Conservation (phyloP, 2,329 filamentous ascomycete genomes). For the Metarhizium sp. region DNA sequence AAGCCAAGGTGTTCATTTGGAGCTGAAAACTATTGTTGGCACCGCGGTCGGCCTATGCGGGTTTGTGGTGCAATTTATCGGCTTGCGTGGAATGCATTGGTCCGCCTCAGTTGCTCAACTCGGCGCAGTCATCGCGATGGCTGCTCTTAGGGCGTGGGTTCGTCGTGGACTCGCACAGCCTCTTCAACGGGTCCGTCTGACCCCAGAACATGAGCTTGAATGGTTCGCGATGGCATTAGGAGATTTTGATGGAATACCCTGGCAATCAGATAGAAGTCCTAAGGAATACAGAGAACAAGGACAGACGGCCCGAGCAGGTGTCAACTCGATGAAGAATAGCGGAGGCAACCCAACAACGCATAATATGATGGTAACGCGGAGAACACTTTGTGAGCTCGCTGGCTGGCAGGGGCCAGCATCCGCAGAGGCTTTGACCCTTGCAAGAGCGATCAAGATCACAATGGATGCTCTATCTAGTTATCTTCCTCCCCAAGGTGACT, state of each 20-base stretch:
- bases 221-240: neutral
- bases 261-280: neutral
- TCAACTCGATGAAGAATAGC: neutral
- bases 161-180: neutral
- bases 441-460: neutral
- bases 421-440: neutral
- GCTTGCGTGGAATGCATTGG: constrained; percentile 1
- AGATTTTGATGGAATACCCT: neutral
- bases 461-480: neutral
- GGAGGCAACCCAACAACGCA: neutral
- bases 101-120: neutral
- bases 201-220: neutral
- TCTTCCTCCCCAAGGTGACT: no score
- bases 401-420: neutral
- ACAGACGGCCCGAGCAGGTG: neutral
- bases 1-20: neutral
- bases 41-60: constrained; percentile 12
- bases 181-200: neutral
- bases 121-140: neutral
- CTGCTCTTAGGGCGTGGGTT: neutral
- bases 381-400: neutral
- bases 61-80: constrained; percentile 19
- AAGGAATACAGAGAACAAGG: neutral
- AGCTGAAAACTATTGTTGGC: constrained; percentile 10
- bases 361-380: neutral